Conservation (phyloP, 2,329 filamentous ascomycete species). For the Fusarium brachygibbosum region DNA sequence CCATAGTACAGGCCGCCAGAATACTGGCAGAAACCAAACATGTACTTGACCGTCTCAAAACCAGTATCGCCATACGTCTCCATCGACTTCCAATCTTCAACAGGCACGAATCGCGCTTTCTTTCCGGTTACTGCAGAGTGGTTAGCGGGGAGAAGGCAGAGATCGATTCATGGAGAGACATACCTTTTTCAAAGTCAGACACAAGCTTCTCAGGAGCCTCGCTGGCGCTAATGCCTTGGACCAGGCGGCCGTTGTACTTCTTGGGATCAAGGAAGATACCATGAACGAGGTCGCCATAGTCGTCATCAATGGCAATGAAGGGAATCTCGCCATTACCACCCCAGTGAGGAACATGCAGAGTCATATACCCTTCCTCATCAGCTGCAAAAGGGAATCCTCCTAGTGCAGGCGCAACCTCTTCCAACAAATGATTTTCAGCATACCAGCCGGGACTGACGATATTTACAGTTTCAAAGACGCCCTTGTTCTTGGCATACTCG, state of each 20-base stretch:
- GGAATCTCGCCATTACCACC: slow-evolving; percentile 56
- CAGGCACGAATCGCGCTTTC: slow-evolving; percentile 50
- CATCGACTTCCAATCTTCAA: slow-evolving; percentile 52
- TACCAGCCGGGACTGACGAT: slow-evolving; percentile 59
- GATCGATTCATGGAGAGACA: neutral
- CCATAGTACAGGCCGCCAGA: slow-evolving; percentile 53
- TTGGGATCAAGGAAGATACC: slow-evolving; percentile 58
- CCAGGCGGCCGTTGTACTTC: slow-evolving; percentile 53
- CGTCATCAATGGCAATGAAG: slow-evolving; percentile 56
- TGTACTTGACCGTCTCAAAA: slow-evolving; percentile 55
- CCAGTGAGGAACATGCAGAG: slow-evolving; percentile 55
- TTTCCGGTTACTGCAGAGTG: slow-evolving; percentile 49
- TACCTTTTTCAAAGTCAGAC: slow-evolving; percentile 52
- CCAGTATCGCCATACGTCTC: slow-evolving; percentile 51
- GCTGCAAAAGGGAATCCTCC: slow-evolving; percentile 58
- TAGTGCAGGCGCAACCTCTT: slow-evolving; percentile 53
- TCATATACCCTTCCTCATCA: slow-evolving; percentile 55
- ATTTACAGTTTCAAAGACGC: slow-evolving; percentile 53
- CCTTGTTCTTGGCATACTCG: slow-evolving; percentile 53
- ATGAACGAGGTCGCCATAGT: slow-evolving; percentile 62
- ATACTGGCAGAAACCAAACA: slow-evolving; percentile 55
- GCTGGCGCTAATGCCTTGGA: slow-evolving; percentile 57
- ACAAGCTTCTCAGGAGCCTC: slow-evolving; percentile 50
- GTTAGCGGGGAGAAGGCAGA: slow-evolving; percentile 6
- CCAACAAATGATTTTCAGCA: slow-evolving; percentile 57